Conservation (phyloP, 1,284 basidiomycete genomes). For the Puccinia novopanici region DNA sequence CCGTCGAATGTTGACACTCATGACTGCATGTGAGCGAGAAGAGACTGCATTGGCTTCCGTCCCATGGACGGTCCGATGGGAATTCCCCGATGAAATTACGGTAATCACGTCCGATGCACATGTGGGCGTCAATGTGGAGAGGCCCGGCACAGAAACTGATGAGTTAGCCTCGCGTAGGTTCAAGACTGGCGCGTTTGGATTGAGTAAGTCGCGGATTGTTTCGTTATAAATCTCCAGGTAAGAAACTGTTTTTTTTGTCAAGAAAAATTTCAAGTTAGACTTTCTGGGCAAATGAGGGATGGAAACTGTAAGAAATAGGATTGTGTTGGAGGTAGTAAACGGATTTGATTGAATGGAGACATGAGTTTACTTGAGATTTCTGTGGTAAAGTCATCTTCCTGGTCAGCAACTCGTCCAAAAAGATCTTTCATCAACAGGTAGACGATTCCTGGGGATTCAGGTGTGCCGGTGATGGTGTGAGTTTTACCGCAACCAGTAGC, state of each 20-base stretch:
- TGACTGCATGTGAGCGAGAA: slow-evolving; percentile 90
- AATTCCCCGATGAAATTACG: slow-evolving; percentile 83
- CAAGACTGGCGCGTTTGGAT: slow-evolving; percentile 67
- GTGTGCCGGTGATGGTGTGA: slow-evolving; percentile 90
- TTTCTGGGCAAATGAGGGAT: neutral
- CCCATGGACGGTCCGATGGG: slow-evolving; percentile 81
- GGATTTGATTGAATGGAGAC: neutral
- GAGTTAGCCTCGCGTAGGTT: slow-evolving; percentile 82
- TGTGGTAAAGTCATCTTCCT: slow-evolving; percentile 75
- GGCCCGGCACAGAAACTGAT: slow-evolving; percentile 78
- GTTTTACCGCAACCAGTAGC: slow-evolving; percentile 98
- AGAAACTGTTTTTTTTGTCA: slow-evolving; percentile 66
- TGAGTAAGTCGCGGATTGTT: slow-evolving; percentile 89
- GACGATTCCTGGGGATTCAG: slow-evolving; percentile 83
- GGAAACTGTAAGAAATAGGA: neutral
- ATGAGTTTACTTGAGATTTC: slow-evolving; percentile 65
- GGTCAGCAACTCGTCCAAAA: slow-evolving; percentile 82
- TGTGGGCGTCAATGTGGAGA: slow-evolving; percentile 75
- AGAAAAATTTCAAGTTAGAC: slow-evolving; percentile 10
- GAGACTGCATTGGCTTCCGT: slow-evolving; percentile 93
- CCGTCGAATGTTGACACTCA: slow-evolving; percentile 87
- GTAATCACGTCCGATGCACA: slow-evolving; percentile 88
- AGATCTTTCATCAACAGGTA: slow-evolving; percentile 95
- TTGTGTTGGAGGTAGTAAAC: neutral
- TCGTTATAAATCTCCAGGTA: slow-evolving; percentile 98